These are phyloP conservation scores for Arachnomyces sp. DNA, from an alignment of 2,329 filamentous ascomycete genomes.

Conservation along the genomic window DNA sequence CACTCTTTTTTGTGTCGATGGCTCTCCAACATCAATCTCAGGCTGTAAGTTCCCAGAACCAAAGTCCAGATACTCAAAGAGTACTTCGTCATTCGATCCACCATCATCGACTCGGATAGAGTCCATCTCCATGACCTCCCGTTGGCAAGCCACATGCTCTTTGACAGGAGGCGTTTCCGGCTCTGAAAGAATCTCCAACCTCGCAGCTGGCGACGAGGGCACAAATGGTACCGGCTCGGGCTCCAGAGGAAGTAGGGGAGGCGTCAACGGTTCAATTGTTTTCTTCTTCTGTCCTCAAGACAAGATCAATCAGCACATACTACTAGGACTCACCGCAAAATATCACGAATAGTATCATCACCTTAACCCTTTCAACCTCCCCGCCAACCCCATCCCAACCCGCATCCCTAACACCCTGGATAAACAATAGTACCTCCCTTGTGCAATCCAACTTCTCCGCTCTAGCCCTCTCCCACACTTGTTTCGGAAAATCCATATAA, in stretches of 20 bases:
- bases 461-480: constrained; percentile 11
- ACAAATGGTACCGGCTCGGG: constrained; percentile 32
- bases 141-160: constrained; percentile 28
- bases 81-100: too few species aligned
- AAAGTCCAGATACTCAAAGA: constrained; percentile 15
- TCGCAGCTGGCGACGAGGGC: constrained; percentile 31
- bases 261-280: constrained; percentile 30
- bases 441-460: constrained; percentile 22
- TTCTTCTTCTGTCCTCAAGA: constrained; percentile 20
- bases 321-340: too few species aligned
- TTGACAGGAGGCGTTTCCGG: constrained; percentile 24
- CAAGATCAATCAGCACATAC: too few species aligned
- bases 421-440: constrained; percentile 14
- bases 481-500: constrained; percentile 22
- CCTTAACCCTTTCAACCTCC: constrained; percentile 13
- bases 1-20: constrained; percentile 23
- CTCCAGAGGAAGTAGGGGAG: constrained; percentile 41
- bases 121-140: background rate
- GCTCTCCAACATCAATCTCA: constrained; percentile 8
- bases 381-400: constrained; percentile 14
- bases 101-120: too few species aligned
- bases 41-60: constrained; percentile 3
- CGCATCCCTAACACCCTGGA: constrained; percentile 23
- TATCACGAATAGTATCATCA: too few species aligned
- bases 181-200: constrained; percentile 31